Evolutionary conservation across 2,329 filamentous ascomycete species (phyloP).

Genomic region (Dendrostoma leiphaemia): DNA sequence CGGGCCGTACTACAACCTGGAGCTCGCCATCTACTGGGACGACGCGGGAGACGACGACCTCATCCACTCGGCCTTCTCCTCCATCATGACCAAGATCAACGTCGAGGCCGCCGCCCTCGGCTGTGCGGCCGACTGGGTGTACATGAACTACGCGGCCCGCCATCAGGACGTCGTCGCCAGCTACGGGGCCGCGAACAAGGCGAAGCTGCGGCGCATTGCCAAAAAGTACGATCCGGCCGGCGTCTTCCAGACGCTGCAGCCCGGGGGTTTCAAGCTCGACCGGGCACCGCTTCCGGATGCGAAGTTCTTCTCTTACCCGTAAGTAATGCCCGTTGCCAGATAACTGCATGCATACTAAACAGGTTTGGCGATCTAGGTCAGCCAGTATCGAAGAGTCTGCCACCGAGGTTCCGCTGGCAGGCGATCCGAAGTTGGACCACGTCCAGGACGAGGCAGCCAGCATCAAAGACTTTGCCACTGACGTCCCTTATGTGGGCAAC

Average conservation of each 20-base stretch:
- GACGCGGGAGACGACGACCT: conserved; percentile 27
- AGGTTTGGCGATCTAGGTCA: not conserved
- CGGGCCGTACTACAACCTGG: conserved; percentile 32
- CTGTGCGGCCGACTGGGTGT: not conserved
- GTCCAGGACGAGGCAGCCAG: too few relatives aligned
- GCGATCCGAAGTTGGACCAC: too few relatives aligned
- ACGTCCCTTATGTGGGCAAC: too few relatives aligned
- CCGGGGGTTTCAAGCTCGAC: conserved; percentile 29
- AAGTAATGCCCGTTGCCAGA: too few relatives aligned
- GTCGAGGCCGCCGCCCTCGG: not conserved
- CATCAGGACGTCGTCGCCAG: not conserved
- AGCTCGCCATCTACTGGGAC: conserved; percentile 26
- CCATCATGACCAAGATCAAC: not conserved
- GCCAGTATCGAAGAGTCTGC: not conserved
- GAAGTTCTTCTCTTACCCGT: conserved; percentile 11
- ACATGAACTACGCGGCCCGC: conserved; percentile 10
- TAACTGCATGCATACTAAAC: not conserved
- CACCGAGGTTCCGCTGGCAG: not conserved
- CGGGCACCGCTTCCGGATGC: conserved; percentile 15
- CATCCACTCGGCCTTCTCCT: conserved; percentile 19
- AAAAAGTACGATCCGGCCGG: conserved; percentile 6
- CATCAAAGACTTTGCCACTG: too few relatives aligned
- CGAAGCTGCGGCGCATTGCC: not conserved
- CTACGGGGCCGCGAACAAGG: conserved; percentile 4
- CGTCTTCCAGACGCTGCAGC: conserved; percentile 26